These are phyloP conservation scores for Coniochaeta sp. DNA, from an alignment of 2,329 filamentous ascomycete genomes.

Conservation along the genomic window DNA sequence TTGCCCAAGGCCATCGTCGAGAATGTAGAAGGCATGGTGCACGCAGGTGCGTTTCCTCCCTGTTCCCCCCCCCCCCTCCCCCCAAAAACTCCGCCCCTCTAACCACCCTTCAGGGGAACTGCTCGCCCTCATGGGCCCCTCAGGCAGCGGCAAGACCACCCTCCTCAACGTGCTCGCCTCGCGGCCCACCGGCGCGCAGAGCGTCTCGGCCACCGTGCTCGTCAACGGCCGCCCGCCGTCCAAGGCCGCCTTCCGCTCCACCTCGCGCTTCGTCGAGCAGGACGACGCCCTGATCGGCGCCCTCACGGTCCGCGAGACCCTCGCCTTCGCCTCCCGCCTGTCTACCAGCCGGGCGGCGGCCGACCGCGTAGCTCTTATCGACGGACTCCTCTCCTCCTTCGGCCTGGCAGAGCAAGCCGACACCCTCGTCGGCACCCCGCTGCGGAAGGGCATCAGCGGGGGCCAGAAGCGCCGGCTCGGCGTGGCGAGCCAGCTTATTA, in stretches of 20 bases:
- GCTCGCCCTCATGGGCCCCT: constrained; percentile 75
- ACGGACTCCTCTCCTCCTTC: constrained; percentile 62
- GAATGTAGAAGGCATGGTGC: constrained; percentile 54
- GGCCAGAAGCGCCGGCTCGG: constrained; percentile 78
- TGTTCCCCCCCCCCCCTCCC: constrained; percentile 3
- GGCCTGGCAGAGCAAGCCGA: constrained; percentile 63
- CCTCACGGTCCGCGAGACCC: constrained; percentile 71
- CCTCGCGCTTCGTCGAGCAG: constrained; percentile 79
- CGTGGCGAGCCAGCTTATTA: constrained; percentile 75
- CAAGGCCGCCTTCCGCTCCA: constrained; percentile 48
- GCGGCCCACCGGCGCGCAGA: constrained; percentile 43
- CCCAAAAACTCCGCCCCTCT: too few species aligned
- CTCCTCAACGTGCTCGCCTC: constrained; percentile 70
- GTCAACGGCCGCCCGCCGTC: constrained; percentile 56
- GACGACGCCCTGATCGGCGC: constrained; percentile 79
- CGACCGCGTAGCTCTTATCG: constrained; percentile 57
- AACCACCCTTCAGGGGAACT: constrained; percentile 49
- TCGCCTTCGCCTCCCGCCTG: constrained; percentile 70
- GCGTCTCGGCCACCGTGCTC: constrained; percentile 44
- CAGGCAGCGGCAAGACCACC: constrained; percentile 71
- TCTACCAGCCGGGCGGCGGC: constrained; percentile 39
- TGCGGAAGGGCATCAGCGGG: constrained; percentile 76
- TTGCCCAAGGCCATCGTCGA: constrained; percentile 55
- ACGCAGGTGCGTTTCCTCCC: constrained; percentile 41
- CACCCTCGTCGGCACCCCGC: constrained; percentile 72